A percentile compares a stretch with the other conserved stretches of the same genome.
Conservation (phyloP, 257 asterid species). For the Sherardia arvensis region DNA sequence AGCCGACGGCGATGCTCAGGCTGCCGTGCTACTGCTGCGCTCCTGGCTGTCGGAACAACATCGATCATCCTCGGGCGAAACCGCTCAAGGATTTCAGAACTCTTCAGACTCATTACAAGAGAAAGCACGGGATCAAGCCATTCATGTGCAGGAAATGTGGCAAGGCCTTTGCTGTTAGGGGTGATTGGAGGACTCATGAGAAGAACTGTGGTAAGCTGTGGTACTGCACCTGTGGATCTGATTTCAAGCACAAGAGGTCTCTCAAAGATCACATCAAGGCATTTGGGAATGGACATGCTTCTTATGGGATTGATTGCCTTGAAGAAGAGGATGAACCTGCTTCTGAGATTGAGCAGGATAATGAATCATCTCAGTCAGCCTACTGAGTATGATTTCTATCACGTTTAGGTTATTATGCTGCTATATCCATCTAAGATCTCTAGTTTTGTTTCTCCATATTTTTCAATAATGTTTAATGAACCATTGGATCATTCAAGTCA, state of each 20-base stretch:
- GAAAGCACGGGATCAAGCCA: conserved; percentile 40
- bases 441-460: not conserved
- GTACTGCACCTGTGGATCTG: conserved; percentile 47
- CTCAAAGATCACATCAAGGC: conserved; percentile 43
- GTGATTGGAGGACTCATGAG: conserved; percentile 51
- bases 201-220: conserved; percentile 43
- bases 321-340: conserved; percentile 42
- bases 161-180: conserved; percentile 40
- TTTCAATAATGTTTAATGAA: not conserved
- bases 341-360: conserved; percentile 40
- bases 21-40: conserved; percentile 44
- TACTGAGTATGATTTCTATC: too few relatives aligned
- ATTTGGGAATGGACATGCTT: conserved; percentile 37
- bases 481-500: not conserved
- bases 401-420: not conserved
- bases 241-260: conserved; percentile 41
- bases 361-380: conserved; percentile 23
- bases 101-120: conserved; percentile 39
- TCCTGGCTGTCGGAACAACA: conserved; percentile 41
- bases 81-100: conserved; percentile 40
- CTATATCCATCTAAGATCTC: too few relatives aligned
- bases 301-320: conserved; percentile 31
- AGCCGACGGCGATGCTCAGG: conserved; percentile 45
- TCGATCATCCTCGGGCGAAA: conserved; percentile 38
- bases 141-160: conserved; percentile 45